Evolutionary conservation across 371 early-diverging fungal genomes (phyloP), one percentile per base, ranked within the genome.

Genomic region (Actinomortierella wolfii): DNA sequence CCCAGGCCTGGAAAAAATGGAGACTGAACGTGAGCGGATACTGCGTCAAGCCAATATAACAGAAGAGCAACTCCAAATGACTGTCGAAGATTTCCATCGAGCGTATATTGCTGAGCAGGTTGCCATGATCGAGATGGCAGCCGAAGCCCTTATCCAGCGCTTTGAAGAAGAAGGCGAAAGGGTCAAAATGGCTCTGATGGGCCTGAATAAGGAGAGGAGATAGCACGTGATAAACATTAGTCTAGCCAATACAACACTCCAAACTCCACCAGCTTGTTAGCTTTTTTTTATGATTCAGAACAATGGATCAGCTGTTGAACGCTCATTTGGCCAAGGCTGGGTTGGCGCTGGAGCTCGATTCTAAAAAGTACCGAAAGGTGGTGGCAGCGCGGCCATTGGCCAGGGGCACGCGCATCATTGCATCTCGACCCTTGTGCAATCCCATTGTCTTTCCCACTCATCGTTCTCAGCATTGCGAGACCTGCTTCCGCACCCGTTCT

Each of bases 401-500:
- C 13, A 55, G 54, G 26, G 67, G 73, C 34, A 48, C 59, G 2
- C 48, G 55, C n/a, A 29, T 73, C 20, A 66, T 73, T 29, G 53
- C 56, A 2, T 73, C 73, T 4, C 66, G 67, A n/a, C 67, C 73
- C 46, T 28, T 73, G 8, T 66, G 73, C 57, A 73, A 73, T 44
- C 73, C 73, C 8, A 56, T 73, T 25, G 57, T 67, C 53, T 73
- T 73, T 52, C 73, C 67, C 21, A 73, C 73, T 2, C 73, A 73
- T 44, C 73, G 73, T 25, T 52, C 62, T 5, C 67, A 56, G 26
- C 73, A 66, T 43, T 73, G 73, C 46, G 73, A 73, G 50, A 62
- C 73, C 6, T 73, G 73, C 47, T 66, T 73, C 26, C n/a, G 46
- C 21, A 49, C 62, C 18, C 46, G 51, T 21, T 20, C 18, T 24